Conservation (phyloP, 495 filamentous ascomycete species). For the Cercophora newfieldiana region DNA sequence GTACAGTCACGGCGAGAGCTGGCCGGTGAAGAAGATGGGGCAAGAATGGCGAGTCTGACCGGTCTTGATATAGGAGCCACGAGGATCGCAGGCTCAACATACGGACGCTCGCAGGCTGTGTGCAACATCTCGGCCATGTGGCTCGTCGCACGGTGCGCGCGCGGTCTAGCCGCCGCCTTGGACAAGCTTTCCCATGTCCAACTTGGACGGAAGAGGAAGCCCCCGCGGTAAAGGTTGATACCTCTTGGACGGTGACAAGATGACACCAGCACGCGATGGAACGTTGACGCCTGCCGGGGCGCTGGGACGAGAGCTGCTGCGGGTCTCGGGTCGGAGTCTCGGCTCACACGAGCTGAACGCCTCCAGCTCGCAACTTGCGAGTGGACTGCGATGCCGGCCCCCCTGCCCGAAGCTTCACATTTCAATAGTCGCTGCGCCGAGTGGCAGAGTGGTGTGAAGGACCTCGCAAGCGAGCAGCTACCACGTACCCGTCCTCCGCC, state of each 20-base stretch:
- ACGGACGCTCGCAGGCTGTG: slow-evolving; percentile 13
- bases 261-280: slow-evolving; percentile 8
- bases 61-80: slow-evolving; percentile 15
- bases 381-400: background rate
- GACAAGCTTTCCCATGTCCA: slow-evolving; percentile 10
- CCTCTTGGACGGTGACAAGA: background rate
- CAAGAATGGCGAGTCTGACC: background rate
- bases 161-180: background rate
- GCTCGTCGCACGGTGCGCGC: slow-evolving; percentile 13
- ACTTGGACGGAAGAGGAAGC: background rate
- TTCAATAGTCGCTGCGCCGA: background rate
- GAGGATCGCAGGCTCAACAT: slow-evolving; percentile 6
- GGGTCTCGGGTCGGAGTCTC: background rate
- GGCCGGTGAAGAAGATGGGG: background rate
- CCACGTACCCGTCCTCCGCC: background rate
- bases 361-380: background rate
- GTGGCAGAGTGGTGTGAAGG: background rate
- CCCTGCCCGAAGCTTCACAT: background rate
- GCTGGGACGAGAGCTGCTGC: background rate
- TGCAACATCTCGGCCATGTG: slow-evolving; percentile 17
- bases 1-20: background rate
- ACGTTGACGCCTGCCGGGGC: slow-evolving; percentile 6
- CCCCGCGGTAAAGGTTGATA: background rate
- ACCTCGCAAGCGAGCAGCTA: background rate
- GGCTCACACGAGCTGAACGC: background rate